Conservation (phyloP, 2,329 filamentous ascomycete genomes). For the Fusarium metavorans region DNA sequence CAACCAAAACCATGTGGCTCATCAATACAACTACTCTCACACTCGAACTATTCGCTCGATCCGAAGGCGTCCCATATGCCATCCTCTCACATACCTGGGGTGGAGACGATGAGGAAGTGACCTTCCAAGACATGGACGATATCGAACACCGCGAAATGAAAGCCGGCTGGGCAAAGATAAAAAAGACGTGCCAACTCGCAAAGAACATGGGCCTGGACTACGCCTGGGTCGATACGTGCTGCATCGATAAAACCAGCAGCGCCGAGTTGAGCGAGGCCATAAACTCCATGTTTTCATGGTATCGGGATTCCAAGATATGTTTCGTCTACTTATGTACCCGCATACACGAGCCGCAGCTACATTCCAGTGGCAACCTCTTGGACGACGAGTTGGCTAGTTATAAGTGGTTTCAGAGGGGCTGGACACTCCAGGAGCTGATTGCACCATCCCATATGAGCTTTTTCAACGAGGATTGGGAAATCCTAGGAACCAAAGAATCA, state of each 20-base stretch:
- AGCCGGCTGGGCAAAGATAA: background rate
- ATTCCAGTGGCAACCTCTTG: background rate
- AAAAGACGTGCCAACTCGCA: background rate
- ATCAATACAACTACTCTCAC: background rate
- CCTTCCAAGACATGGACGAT: background rate
- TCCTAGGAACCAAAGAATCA: background rate
- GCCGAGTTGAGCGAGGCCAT: background rate
- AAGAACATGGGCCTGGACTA: background rate
- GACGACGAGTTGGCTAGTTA: background rate
- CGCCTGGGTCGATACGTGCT: background rate
- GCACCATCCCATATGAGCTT: background rate
- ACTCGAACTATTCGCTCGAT: background rate
- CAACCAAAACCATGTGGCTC: background rate
- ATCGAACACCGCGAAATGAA: background rate
- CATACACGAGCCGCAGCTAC: background rate
- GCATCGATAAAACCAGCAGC: background rate
- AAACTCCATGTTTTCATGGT: conserved; percentile 1
- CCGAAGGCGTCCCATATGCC: background rate
- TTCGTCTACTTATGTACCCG: background rate
- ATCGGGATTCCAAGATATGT: background rate
- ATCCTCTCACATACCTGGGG: background rate
- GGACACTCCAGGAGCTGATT: background rate
- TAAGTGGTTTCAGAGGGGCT: background rate
- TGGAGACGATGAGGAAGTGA: background rate
- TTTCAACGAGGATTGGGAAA: background rate